Conservation (phyloP, 352 stramenopile genomes). For the Thalassiosira mediterranea region DNA sequence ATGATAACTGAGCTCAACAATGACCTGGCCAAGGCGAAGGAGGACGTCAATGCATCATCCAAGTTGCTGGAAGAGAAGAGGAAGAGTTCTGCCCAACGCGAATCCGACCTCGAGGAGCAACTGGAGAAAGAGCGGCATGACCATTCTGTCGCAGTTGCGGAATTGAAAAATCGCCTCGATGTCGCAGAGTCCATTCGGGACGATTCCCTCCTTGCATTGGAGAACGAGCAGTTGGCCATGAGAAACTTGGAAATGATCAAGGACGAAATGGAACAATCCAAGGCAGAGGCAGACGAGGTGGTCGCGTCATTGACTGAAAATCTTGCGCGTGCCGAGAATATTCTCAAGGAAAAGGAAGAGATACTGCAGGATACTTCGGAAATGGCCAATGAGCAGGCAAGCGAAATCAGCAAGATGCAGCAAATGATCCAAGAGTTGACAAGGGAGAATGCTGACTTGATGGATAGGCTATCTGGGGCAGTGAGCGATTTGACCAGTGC, state of each 20-base stretch:
- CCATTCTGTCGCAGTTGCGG: conserved; percentile 2
- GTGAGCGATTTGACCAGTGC: conserved; percentile 2
- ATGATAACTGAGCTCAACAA: background rate
- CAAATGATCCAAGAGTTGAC: background rate
- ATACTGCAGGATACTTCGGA: too few relatives aligned
- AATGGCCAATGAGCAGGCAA: too few relatives aligned
- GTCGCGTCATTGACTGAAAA: background rate
- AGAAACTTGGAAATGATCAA: background rate
- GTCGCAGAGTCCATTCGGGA: conserved; percentile 9
- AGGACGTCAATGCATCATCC: background rate
- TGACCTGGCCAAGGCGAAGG: background rate
- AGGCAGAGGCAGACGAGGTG: background rate
- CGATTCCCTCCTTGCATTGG: background rate
- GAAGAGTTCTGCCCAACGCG: background rate
- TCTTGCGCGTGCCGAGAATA: background rate
- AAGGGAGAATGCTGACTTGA: background rate
- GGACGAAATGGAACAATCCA: background rate
- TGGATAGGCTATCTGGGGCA: background rate
- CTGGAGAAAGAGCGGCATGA: conserved; percentile 14
- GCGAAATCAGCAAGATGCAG: too few relatives aligned
- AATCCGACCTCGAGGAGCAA: conserved; percentile 15
- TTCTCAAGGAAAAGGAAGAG: background rate
- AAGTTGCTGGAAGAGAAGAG: background rate
- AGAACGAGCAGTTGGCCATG: conserved; percentile 1
- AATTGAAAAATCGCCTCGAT: conserved; percentile 8